phyloP scores from a whole-genome alignment of 805 yeast species.

The Candida ipomoeae region DNA sequence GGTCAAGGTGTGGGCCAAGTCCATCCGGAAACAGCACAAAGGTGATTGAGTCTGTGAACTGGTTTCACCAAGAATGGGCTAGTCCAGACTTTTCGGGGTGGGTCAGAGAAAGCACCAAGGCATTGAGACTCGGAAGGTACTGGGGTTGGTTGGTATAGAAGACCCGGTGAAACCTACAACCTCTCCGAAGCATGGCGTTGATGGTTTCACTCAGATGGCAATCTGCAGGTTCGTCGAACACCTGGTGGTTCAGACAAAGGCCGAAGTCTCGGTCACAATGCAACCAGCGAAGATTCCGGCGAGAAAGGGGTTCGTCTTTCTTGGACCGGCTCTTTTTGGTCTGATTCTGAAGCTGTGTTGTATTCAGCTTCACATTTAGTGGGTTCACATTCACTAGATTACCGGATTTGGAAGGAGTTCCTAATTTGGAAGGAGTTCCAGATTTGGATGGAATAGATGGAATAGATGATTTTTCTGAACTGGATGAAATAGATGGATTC shows the following conservation, averaged over 20 bases:
- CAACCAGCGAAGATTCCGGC: conserved; percentile 13
- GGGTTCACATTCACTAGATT: too few species aligned
- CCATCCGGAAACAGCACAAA: conserved; percentile 31
- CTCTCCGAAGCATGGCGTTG: conserved; percentile 6
- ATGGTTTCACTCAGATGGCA: conserved; percentile 13
- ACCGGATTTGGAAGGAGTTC: too few species aligned
- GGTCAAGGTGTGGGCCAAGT: conserved; percentile 40
- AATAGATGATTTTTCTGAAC: too few species aligned
- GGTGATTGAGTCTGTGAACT: conserved; percentile 9
- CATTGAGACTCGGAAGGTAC: conserved; percentile 12
- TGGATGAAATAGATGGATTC: too few species aligned
- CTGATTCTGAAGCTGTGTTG: too few species aligned
- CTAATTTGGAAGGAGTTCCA: too few species aligned
- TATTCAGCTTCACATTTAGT: too few species aligned
- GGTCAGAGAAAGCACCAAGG: conserved; percentile 11
- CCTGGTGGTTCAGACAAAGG: conserved; percentile 15
- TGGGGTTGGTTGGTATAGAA: conserved; percentile 15
- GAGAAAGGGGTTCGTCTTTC: background rate
- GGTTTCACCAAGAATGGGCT: too few species aligned
- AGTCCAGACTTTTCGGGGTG: background rate
- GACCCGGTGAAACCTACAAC: conserved; percentile 7
- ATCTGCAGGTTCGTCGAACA: conserved; percentile 7
- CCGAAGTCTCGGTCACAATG: conserved; percentile 14
- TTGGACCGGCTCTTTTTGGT: too few species aligned
- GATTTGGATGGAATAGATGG: too few species aligned